A percentile compares a stretch with the other conserved stretches of the same genome.
These are phyloP conservation scores for Trichocladium antarcticum DNA, from an alignment of 495 filamentous ascomycete genomes.

Conservation along the genomic window DNA sequence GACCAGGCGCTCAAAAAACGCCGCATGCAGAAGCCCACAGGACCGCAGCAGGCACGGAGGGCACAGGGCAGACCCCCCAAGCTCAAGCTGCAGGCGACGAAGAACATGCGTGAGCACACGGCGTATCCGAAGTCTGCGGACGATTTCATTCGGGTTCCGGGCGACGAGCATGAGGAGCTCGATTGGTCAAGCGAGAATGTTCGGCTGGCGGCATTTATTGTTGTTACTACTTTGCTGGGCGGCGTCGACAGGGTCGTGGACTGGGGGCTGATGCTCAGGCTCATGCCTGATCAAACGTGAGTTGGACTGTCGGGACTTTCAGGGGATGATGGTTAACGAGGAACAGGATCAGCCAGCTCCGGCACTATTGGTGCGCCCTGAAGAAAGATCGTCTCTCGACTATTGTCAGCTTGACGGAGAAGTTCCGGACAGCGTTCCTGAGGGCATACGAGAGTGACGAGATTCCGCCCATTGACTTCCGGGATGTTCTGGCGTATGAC, in stretches of 20 bases:
- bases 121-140: conserved; percentile 26
- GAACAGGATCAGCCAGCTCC: conserved; percentile 38
- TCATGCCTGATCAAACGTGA: conserved; percentile 49
- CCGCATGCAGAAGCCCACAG: conserved; percentile 1
- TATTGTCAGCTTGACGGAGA: conserved; percentile 57
- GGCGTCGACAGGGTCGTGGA: conserved; percentile 59
- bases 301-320: neutral
- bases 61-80: conserved; percentile 17
- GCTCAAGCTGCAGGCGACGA: conserved; percentile 25
- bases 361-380: conserved; percentile 49
- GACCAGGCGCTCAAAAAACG: conserved; percentile 8
- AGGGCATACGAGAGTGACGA: conserved; percentile 60
- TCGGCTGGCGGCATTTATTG: conserved; percentile 59
- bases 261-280: conserved; percentile 57
- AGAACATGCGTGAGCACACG: conserved; percentile 31
- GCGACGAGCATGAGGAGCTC: conserved; percentile 21
- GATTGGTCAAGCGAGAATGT: conserved; percentile 34
- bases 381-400: conserved; percentile 48
- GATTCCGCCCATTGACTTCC: conserved; percentile 60
- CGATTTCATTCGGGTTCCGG: conserved; percentile 28
- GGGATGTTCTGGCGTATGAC: conserved; percentile 60
- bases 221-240: conserved; percentile 61
- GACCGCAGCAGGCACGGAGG: conserved; percentile 5
- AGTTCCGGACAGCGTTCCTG: conserved; percentile 67
- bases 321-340: neutral